Base-by-base conservation (phyloP, 169 alveolate species). In the Cryptosporidium viatorum region DNA sequence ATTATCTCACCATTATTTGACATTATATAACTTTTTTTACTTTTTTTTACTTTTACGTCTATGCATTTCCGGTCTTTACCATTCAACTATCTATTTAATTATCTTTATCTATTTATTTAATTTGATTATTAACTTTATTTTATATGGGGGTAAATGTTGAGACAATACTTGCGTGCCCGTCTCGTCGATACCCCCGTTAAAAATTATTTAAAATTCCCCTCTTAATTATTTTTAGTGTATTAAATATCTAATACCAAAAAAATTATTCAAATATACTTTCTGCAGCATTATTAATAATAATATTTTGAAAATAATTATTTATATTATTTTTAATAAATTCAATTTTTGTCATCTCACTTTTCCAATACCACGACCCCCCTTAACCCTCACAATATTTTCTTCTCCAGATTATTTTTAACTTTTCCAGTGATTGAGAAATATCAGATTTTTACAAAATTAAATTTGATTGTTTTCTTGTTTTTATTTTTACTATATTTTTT, bases 71-170 rank as follows among this genome's bases (percentile, higher is more conserved):
- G 14, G 67, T 55, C 67, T 55, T 55, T 23, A 55, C 67, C 10
- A 55, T 26, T n/a, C 35, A 7, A 7, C 67, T 55, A 55, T 55
- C 67, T 55, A 55, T 55, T 55, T 55, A 55, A 55, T 55, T 55
- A 55, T 26, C 21, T 10, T 23, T 55, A 55, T 55, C 67, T 55
- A 55, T 55, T 21, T 55, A 55, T 55, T 55, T 55, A 55, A 23
- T 14, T 52, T 52, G 65, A 52, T 55, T 55, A 23, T 55, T 21
- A 55, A 8, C 67, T 21, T 26, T 16, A 14, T 31, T 65, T 33
- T 65, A 33, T 16, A 65, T 65, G 71, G 71, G 71, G 71, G 71
- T 65, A 65, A 23, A 0, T 5, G 67, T 21, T 55, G 67, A 55
- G 67, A 55, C 67, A n/a, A n/a, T 23, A 16, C 35, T n/a, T n/a